Conservation (phyloP, 345 rosid species). For the Populus euphratica region DNA sequence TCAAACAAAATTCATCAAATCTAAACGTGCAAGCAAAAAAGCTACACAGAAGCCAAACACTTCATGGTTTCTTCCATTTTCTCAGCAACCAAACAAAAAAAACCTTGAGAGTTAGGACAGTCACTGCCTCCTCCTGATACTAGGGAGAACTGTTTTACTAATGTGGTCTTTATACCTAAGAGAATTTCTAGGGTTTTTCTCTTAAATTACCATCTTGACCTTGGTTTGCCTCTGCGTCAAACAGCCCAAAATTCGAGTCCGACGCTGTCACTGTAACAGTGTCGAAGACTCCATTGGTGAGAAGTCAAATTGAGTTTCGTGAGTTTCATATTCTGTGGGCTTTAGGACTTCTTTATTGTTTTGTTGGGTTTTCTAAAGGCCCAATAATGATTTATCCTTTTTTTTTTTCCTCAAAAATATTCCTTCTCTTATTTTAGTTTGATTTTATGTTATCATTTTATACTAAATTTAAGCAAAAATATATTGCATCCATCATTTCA, state of each 20-base stretch:
- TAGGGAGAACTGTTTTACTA: background rate
- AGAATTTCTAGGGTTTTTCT: background rate
- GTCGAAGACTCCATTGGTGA: background rate
- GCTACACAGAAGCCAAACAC: background rate
- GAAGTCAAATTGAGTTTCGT: background rate
- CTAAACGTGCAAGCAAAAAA: background rate
- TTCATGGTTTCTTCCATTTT: too few relatives aligned
- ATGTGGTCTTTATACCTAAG: background rate
- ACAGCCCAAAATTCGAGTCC: background rate
- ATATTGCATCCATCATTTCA: too few relatives aligned
- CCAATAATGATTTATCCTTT: background rate
- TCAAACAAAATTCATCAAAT: background rate
- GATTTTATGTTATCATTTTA: too few relatives aligned
- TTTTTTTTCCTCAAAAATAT: too few relatives aligned
- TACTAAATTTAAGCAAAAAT: too few relatives aligned
- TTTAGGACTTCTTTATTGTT: background rate
- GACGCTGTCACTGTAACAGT: background rate
- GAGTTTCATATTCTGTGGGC: background rate
- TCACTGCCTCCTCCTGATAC: background rate
- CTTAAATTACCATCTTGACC: background rate
- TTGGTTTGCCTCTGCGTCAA: background rate
- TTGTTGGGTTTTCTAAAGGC: background rate
- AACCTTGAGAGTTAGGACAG: background rate
- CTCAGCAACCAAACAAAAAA: background rate
- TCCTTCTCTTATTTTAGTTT: background rate